Conservation (phyloP, 2,329 filamentous ascomycete species). For the Alternaria conjuncta region DNA sequence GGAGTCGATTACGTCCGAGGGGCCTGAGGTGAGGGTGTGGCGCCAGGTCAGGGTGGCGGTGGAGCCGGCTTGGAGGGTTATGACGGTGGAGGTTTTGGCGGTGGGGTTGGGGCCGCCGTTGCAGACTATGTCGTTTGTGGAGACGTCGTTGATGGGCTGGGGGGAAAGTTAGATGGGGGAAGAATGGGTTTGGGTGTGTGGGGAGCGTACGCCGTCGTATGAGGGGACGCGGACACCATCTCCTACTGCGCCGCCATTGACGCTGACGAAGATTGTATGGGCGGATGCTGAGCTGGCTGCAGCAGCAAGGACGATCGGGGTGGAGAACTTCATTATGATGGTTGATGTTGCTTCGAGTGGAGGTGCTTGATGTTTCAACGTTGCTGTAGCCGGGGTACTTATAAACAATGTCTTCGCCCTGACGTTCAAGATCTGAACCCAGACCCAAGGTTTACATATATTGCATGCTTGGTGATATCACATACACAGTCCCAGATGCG, state of each 20-base stretch:
- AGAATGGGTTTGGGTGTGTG: not conserved
- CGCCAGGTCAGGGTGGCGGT: constrained; percentile 64
- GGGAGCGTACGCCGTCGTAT: constrained; percentile 38
- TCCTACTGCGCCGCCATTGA: constrained; percentile 56
- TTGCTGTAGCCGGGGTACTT: not conserved
- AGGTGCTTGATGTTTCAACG: not conserved
- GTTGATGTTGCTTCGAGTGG: not conserved
- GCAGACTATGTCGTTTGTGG: constrained; percentile 62
- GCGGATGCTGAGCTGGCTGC: constrained; percentile 50
- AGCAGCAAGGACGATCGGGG: constrained; percentile 31
- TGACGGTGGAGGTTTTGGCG: constrained; percentile 38
- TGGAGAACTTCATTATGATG: constrained; percentile 36
- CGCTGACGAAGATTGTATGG: constrained; percentile 60
- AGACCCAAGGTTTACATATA: constrained; percentile 1
- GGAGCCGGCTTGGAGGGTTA: constrained; percentile 54
- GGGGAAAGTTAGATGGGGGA: not conserved
- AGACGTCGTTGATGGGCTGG: constrained; percentile 61
- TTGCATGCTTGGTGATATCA: constrained; percentile 13
- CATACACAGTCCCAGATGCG: not conserved
- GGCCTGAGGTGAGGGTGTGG: constrained; percentile 59
- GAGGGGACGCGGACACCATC: constrained; percentile 59
- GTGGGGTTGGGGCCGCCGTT: constrained; percentile 63
- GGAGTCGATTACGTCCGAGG: constrained; percentile 62
- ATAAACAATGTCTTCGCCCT: constrained; percentile 6
- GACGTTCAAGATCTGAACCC: not conserved